Percentiles rank a stretch among this genome's conserved stretches.
phyloP scores from a whole-genome alignment of 2,329 filamentous ascomycete species.

The Fusarium sp. region DNA sequence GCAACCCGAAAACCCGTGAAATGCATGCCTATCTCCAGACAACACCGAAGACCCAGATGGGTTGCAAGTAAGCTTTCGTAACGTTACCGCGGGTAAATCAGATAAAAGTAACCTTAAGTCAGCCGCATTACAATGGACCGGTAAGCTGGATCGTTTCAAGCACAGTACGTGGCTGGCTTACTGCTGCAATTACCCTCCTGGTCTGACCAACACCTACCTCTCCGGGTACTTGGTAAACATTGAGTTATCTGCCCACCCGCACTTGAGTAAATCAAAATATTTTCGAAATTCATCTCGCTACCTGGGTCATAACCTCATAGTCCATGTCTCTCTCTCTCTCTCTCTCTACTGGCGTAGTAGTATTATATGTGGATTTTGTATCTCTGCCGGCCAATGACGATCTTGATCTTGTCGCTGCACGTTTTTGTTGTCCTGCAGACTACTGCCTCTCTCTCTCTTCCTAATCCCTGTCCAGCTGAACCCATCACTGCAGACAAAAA shows the following conservation, averaged over 20 bases:
- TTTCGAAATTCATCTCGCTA: too few species aligned
- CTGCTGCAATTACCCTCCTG: not conserved
- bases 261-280: too few species aligned
- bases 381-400: too few species aligned
- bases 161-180: not conserved
- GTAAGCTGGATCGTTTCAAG: not conserved
- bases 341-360: too few species aligned
- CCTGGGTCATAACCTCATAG: too few species aligned
- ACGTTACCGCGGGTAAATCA: not conserved
- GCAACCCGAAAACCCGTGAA: not conserved
- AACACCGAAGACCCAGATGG: not conserved
- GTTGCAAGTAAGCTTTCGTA: not conserved
- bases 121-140: not conserved
- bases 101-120: not conserved
- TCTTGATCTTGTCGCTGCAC: too few species aligned
- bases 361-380: too few species aligned
- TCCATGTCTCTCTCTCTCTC: too few species aligned
- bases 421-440: too few species aligned
- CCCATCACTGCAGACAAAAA: not conserved
- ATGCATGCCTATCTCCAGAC: not conserved
- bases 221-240: too few species aligned
- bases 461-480: not conserved
- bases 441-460: too few species aligned
- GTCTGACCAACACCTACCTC: not conserved
- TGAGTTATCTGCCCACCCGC: too few species aligned